Evolutionary conservation across 805 yeast species (phyloP).

Genomic region (Wilhelminamyces savonicus): DNA sequence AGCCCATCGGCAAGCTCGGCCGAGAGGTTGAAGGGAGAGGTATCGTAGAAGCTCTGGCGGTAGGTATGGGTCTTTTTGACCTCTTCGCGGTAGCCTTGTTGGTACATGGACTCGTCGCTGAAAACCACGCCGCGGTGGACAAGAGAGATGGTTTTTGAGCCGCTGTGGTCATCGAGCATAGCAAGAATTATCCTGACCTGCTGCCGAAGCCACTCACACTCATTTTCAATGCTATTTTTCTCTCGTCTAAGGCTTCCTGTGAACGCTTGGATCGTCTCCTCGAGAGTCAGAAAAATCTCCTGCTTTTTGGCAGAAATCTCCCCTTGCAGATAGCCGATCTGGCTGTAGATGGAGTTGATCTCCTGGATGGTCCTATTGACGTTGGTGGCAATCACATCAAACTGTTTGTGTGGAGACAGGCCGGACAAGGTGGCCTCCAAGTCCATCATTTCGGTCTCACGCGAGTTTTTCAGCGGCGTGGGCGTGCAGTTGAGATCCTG

Average conservation of each 20-base stretch:
- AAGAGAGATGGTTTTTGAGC: conserved; percentile 16
- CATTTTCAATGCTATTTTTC: conserved; percentile 31
- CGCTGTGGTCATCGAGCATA: conserved; percentile 31
- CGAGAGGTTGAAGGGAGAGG: conserved; percentile 20
- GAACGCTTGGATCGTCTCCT: conserved; percentile 33
- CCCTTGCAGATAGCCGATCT: conserved; percentile 48
- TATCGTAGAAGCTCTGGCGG: conserved; percentile 9
- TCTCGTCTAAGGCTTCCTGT: conserved; percentile 12
- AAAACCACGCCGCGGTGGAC: conserved; percentile 28
- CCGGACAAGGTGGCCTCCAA: conserved; percentile 1
- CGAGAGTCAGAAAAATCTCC: conserved; percentile 42
- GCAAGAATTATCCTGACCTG: conserved; percentile 34
- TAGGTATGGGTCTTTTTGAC: conserved; percentile 8
- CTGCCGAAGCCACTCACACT: conserved; percentile 41
- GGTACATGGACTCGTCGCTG: conserved; percentile 16
- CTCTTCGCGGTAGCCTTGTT: conserved; percentile 25
- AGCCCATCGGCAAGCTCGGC: conserved; percentile 5
- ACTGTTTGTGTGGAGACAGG: no score
- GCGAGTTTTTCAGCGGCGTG: conserved; percentile 1
- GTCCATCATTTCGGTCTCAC: neutral
- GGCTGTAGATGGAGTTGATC: conserved; percentile 41
- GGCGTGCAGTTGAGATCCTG: neutral
- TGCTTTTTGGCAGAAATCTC: conserved; percentile 46
- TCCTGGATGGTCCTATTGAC: conserved; percentile 35
- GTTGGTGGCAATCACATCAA: conserved; percentile 26